Percentiles rank a stretch among this genome's conserved stretches.
These are phyloP conservation scores for Penicillium sp. DNA, from an alignment of 2,329 filamentous ascomycete genomes.

Conservation along the genomic window DNA sequence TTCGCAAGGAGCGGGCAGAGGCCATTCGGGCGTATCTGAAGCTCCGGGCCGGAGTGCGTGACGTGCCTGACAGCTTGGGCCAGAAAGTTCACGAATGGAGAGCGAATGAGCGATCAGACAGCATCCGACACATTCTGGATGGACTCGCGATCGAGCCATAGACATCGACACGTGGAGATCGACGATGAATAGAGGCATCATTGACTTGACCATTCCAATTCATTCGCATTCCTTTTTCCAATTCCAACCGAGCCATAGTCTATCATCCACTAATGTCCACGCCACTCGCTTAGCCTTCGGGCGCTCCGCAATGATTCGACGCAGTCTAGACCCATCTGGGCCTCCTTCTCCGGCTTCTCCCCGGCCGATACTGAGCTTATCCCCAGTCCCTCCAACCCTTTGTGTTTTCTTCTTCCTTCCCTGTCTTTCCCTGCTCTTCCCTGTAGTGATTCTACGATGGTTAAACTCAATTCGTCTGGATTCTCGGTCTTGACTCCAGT, in stretches of 20 bases:
- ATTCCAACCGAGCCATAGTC: too few relatives aligned
- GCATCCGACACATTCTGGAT: slow-evolving; percentile 33
- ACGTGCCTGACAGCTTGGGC: slow-evolving; percentile 16
- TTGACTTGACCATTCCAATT: too few relatives aligned
- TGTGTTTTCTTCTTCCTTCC: too few relatives aligned
- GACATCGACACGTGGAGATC: too few relatives aligned
- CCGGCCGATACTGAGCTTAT: slow-evolving; percentile 9
- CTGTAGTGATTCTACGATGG: too few relatives aligned
- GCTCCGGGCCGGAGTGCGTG: slow-evolving; percentile 20
- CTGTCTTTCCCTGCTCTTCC: too few relatives aligned
- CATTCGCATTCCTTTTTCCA: too few relatives aligned
- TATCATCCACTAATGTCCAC: slow-evolving; percentile 12
- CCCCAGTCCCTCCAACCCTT: too few relatives aligned
- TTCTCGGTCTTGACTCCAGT: slow-evolving; percentile 1
- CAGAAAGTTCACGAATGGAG: slow-evolving; percentile 32
- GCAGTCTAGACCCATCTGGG: slow-evolving; percentile 7
- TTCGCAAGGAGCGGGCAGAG: slow-evolving; percentile 37
- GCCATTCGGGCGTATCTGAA: slow-evolving; percentile 31
- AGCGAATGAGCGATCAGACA: slow-evolving; percentile 36
- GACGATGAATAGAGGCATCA: too few relatives aligned
- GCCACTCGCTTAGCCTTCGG: slow-evolving; percentile 27
- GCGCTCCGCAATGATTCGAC: slow-evolving; percentile 4
- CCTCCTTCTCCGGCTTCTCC: not conserved
- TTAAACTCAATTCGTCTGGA: not conserved
- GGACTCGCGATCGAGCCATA: too few relatives aligned